These are phyloP conservation scores for Protomyces inouyei DNA, from an alignment of 1,139 yeast species.

Conservation along the genomic window DNA sequence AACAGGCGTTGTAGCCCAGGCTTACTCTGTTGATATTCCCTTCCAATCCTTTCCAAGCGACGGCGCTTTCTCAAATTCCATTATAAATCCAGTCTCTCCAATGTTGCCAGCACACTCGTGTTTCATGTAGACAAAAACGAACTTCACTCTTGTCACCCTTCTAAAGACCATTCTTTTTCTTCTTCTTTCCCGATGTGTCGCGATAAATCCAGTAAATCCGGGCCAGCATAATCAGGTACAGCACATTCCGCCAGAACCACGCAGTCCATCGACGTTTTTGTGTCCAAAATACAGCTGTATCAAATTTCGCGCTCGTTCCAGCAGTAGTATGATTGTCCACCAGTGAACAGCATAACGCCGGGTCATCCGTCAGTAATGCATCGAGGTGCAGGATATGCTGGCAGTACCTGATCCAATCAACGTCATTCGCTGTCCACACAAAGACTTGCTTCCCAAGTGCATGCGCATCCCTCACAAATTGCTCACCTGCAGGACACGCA, in stretches of 20 bases:
- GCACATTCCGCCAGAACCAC: not conserved
- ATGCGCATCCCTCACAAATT: constrained; percentile 41
- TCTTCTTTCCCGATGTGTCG: not conserved
- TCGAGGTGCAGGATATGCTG: constrained; percentile 49
- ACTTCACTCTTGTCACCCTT: too few species aligned
- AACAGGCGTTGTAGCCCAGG: not conserved
- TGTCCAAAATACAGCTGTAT: not conserved
- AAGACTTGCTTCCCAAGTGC: constrained; percentile 52
- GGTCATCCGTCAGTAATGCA: constrained; percentile 62
- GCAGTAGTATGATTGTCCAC: not conserved
- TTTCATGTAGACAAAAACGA: too few species aligned
- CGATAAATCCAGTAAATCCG: not conserved
- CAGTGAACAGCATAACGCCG: constrained; percentile 35
- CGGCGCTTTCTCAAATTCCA: not conserved
- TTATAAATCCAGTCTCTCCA: too few species aligned
- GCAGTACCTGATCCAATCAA: constrained; percentile 43
- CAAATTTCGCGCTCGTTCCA: not conserved
- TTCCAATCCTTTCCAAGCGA: not conserved
- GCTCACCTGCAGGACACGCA: constrained; percentile 44
- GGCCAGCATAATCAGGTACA: not conserved
- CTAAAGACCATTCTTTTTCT: too few species aligned
- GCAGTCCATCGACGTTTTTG: not conserved
- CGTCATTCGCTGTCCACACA: constrained; percentile 75
- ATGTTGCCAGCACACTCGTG: too few species aligned
- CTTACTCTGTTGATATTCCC: not conserved